Base-by-base conservation (phyloP, 129 eudicot genomes). In the Artemisia tridentata region DNA sequence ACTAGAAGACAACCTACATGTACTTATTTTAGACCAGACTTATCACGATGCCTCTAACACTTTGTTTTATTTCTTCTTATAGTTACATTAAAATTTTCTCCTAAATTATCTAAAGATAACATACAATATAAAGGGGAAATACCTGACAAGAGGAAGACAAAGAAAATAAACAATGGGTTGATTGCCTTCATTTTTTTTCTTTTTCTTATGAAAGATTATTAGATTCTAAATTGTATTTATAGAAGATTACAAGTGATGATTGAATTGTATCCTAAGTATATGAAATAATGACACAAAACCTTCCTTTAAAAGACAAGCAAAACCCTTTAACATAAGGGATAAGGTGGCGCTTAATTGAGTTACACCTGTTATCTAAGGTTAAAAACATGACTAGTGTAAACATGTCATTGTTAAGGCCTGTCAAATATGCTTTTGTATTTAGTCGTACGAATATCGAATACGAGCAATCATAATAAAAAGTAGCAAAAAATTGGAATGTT, bases 131-230 rank as follows among this genome's bases (percentile, higher is more conserved):
- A 25, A 0, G 60, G 7, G 5, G 53, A 50, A 47, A 72, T 80
- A 89, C 96, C 92, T 43, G 91, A 74, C 15, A 75, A 4, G 43
- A 84, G 46, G 82, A 79, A 31, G 41, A 83, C 21, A 20, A 65
- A 67, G 69, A 67, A 49, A 52, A 72, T 41, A 57, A 31, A 19
- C 45, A 72, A 79, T 25, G 76, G 76, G 6, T 48, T 71, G 51
- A 70, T 49, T 57, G 69, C 9, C 73, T 71, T 79, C 96, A 90
- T 86, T 27, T 2, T 68, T 55, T 45, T 86, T 34, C 19, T 0
- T 59, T 68, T 59, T 72, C 53, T 25, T 16, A 17, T 18, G 61
- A 45, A 17, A 53, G 18, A 16, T 47, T 29, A 19, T 63, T 27
- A 27, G 14, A 53, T 18, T 49, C 19, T 45, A 54, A 43, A 63